phyloP scores from a whole-genome alignment of 2,329 filamentous ascomycete species.

The Stemphylium vesicarium region DNA sequence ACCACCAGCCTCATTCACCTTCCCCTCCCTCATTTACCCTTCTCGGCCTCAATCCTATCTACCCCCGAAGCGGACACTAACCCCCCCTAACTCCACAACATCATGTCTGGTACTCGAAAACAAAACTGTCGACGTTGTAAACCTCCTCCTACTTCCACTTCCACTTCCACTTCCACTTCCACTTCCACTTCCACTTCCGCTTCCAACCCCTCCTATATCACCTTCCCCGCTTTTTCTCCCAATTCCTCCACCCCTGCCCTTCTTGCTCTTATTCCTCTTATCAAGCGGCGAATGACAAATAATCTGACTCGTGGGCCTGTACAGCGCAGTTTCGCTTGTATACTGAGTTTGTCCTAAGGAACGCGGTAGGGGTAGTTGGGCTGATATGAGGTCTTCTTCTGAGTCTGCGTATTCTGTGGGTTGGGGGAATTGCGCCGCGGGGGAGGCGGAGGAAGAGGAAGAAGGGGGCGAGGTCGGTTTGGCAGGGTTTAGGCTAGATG shows the following conservation, averaged over 20 bases:
- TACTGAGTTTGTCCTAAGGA: background rate
- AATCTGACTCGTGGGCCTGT: background rate
- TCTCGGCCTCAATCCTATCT: too few relatives aligned
- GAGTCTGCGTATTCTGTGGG: background rate
- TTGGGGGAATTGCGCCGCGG: background rate
- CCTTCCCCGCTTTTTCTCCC: background rate
- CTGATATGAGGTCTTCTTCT: constrained; percentile 7
- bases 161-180: too few relatives aligned
- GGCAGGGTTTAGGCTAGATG: background rate
- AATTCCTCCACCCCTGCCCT: background rate
- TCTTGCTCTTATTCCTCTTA: constrained; percentile 1
- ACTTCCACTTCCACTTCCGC: background rate
- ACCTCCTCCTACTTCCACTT: too few relatives aligned
- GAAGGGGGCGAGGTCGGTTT: background rate
- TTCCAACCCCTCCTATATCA: background rate
- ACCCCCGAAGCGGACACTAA: too few relatives aligned
- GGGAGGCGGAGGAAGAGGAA: background rate
- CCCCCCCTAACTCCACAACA: background rate
- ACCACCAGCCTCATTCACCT: too few relatives aligned
- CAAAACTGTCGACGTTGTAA: background rate
- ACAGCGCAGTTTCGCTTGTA: background rate
- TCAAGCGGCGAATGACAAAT: constrained; percentile 9
- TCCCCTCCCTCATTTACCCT: too few relatives aligned
- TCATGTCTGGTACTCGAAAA: background rate
- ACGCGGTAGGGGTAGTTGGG: background rate